Evolutionary conservation across 2,329 filamentous ascomycete genomes (phyloP).

Genomic region (Dactylella cylindrospora): DNA sequence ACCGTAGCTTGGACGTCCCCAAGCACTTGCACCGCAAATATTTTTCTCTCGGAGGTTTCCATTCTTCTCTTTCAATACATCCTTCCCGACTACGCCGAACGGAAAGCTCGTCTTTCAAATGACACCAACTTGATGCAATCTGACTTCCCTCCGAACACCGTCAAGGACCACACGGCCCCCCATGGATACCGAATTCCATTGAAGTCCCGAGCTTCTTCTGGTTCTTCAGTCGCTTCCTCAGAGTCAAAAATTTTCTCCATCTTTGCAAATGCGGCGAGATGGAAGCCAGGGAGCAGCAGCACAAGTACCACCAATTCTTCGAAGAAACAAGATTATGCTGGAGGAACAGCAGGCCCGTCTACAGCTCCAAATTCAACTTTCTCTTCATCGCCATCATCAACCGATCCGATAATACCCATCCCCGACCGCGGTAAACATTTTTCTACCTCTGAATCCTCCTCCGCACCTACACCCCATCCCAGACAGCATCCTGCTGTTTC

Average conservation of each 20-base stretch:
- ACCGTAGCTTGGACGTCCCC: not conserved
- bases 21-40: constrained; percentile 33
- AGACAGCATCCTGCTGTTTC: constrained; percentile 10
- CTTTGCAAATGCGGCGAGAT: constrained; percentile 42
- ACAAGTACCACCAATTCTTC: constrained; percentile 9
- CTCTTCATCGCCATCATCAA: constrained; percentile 17
- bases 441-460: constrained; percentile 1
- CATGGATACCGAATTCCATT: constrained; percentile 38
- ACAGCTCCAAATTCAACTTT: not conserved
- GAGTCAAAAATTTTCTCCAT: constrained; percentile 32
- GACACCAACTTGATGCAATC: constrained; percentile 39
- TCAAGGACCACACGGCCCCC: constrained; percentile 18
- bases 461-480: not conserved
- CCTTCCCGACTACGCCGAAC: constrained; percentile 35
- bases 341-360: constrained; percentile 3
- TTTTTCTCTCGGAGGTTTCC: constrained; percentile 40
- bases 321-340: constrained; percentile 29
- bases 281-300: constrained; percentile 33
- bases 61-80: constrained; percentile 38
- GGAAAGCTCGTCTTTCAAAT: constrained; percentile 33
- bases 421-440: constrained; percentile 36
- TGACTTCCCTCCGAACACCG: constrained; percentile 6
- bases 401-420: constrained; percentile 27
- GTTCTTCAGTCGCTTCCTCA: constrained; percentile 15
- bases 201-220: constrained; percentile 28